Conservation (phyloP, 768 basidiomycete species). For the Inosperma sp. region DNA sequence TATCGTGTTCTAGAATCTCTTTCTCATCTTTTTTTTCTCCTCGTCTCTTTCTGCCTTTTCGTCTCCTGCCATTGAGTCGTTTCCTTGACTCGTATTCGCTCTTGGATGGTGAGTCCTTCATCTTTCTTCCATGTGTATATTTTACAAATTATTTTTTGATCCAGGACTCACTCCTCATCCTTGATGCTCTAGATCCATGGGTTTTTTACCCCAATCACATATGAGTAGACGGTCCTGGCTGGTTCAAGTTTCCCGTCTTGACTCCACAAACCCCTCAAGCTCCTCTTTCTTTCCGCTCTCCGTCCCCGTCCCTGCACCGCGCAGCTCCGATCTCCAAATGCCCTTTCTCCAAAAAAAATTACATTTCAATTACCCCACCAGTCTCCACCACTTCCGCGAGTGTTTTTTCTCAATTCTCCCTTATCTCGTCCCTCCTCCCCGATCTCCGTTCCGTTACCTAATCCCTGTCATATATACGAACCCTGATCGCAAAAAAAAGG, state of each 20-base stretch:
- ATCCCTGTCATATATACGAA: no score
- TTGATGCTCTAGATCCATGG: neutral
- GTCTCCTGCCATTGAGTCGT: constrained; percentile 1
- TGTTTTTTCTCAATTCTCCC: neutral
- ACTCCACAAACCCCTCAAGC: neutral
- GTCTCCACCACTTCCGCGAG: no score
- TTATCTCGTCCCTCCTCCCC: neutral
- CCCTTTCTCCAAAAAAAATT: no score
- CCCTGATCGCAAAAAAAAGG: no score
- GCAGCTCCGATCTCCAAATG: neutral
- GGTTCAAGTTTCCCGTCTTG: constrained; percentile 4
- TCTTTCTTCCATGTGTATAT: neutral
- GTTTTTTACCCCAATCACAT: constrained; percentile 2
- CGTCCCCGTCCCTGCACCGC: neutral
- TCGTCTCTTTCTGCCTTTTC: neutral
- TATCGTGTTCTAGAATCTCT: constrained; percentile 5
- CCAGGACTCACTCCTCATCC: constrained; percentile 3
- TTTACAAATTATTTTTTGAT: constrained; percentile 1
- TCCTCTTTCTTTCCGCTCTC: neutral
- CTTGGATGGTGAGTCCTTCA: constrained; percentile 2
- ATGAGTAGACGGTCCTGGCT: constrained; percentile 2
- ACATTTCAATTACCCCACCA: neutral
- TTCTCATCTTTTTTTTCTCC: constrained; percentile 1
- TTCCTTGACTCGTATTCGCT: constrained; percentile 1
- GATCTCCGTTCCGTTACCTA: neutral